Evolutionary conservation across 2,329 filamentous ascomycete species (phyloP).

Genomic region (Exserohilum turcica): DNA sequence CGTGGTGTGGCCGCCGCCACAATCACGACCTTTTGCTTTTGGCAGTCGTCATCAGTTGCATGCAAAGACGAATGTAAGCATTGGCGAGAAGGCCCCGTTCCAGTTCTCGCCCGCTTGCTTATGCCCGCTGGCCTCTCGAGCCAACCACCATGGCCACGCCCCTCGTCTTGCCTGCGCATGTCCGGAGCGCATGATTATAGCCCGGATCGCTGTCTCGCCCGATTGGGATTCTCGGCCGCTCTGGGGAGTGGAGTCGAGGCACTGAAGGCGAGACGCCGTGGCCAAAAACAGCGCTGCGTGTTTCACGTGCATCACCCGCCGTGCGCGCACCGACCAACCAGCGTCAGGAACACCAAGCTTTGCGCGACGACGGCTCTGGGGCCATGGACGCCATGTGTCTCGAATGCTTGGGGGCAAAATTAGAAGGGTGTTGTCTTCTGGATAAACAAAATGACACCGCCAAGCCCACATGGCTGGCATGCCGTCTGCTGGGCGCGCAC

Average conservation of each 20-base stretch:
- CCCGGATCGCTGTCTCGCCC: constrained; percentile 9
- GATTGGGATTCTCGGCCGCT: constrained; percentile 12
- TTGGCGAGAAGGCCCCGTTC: background rate
- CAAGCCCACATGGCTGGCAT: no score
- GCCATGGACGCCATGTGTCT: constrained; percentile 11
- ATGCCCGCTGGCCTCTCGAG: constrained; percentile 9
- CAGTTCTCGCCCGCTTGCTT: no score
- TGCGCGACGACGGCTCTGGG: constrained; percentile 8
- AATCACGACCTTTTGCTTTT: background rate
- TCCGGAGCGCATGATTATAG: constrained; percentile 6
- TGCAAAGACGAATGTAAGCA: background rate
- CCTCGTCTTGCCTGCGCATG: constrained; percentile 7
- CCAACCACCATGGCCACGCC: background rate
- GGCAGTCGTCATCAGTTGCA: background rate
- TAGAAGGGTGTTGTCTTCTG: background rate
- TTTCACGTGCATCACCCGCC: constrained; percentile 28
- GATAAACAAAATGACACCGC: background rate
- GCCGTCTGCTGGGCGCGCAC: no score
- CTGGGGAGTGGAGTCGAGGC: constrained; percentile 9
- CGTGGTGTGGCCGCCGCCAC: background rate
- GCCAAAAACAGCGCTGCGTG: constrained; percentile 19
- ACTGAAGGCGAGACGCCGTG: constrained; percentile 18
- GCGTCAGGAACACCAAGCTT: constrained; percentile 26
- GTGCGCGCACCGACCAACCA: constrained; percentile 16
- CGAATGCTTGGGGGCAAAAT: constrained; percentile 19